These are phyloP conservation scores for Neocucurbitaria cava DNA, from an alignment of 2,329 filamentous ascomycete species.

Conservation along the genomic window DNA sequence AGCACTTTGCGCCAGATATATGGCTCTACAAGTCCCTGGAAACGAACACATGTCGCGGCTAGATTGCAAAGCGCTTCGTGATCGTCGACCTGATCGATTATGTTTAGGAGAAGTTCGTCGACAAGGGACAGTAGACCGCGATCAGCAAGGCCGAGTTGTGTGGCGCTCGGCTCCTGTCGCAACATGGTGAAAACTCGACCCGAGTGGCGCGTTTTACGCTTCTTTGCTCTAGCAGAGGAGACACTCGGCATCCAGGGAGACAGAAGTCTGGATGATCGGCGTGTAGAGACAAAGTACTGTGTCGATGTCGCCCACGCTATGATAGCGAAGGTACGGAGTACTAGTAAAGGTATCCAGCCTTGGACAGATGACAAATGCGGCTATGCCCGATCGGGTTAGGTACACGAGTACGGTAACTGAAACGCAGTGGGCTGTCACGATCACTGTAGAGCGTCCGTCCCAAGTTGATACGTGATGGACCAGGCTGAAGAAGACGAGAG, in stretches of 20 bases:
- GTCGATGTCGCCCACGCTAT: neutral
- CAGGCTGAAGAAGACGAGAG: no score
- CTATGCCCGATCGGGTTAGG: no score
- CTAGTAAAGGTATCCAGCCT: neutral
- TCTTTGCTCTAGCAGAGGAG: constrained; percentile 31
- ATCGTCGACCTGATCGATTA: constrained; percentile 41
- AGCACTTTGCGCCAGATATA: constrained; percentile 43
- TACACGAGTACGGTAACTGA: neutral
- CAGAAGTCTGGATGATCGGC: neutral
- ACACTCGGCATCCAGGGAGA: constrained; percentile 29
- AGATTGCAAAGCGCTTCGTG: constrained; percentile 33
- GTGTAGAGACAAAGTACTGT: neutral
- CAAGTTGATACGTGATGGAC: neutral
- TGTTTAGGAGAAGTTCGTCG: constrained; percentile 44
- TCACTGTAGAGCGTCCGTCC: neutral
- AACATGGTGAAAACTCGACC: constrained; percentile 30
- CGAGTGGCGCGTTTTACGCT: constrained; percentile 38
- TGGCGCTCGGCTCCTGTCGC: constrained; percentile 20
- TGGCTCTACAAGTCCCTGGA: constrained; percentile 41
- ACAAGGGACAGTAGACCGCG: constrained; percentile 35
- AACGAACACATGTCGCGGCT: constrained; percentile 37
- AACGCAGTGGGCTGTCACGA: no score
- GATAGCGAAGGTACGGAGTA: neutral
- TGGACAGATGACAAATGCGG: no score
- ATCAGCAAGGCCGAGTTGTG: constrained; percentile 20